Base-by-base conservation (phyloP, 805 yeast genomes). In the Ogataea parapolymorpha region DNA sequence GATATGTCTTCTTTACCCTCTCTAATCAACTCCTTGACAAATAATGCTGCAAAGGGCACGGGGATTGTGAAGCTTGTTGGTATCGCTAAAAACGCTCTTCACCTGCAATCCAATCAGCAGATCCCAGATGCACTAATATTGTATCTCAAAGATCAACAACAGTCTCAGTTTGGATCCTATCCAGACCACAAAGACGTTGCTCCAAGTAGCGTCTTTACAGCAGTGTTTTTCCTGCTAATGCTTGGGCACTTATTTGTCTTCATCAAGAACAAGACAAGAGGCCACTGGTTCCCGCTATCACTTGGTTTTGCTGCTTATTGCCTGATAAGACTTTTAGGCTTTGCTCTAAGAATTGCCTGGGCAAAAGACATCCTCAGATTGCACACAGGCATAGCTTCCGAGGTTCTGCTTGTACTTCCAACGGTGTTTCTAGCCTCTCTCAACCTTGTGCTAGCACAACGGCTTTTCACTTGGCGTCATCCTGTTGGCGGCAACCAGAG, bases 391-490 rank as follows among this genome's bases (percentile, higher is more conserved):
- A 65, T 83, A 35, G 70, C 82, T 2, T 69, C 79, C 2, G 75
- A 72, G 32, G 78, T 80, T 20, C 70, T 83, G 36, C 55, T 75
- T 20, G 71, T 79, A 48, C 63, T 80, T 8, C 79, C 88, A 3
- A 71, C 79, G 13, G 74, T 80, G n/a, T 55, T 78, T 20, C 56
- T 83, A 32, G 76, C 78, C 24, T 71, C 82, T 3, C 68, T 79
- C 53, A 80, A 80, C 55, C 67, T 82, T 59, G 73, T 82, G 16
- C 62, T 84, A 38, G 86, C 86, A 4, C 89, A 82, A 58, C 74
- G 91, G 57, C 65, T 83, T 16, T 81, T 82, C 61, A 80, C 87
- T 5, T 82, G 88, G 85, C 69, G 82, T 58, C 90, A 84, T 56
- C 90, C 91, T 6, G 79, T 76, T 37, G 72, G 79, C 9, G 90